A percentile compares a stretch with the other conserved stretches of the same genome.
Evolutionary conservation across 208 protist species (phyloP).

Genomic region (Phytomonas sp.): DNA sequence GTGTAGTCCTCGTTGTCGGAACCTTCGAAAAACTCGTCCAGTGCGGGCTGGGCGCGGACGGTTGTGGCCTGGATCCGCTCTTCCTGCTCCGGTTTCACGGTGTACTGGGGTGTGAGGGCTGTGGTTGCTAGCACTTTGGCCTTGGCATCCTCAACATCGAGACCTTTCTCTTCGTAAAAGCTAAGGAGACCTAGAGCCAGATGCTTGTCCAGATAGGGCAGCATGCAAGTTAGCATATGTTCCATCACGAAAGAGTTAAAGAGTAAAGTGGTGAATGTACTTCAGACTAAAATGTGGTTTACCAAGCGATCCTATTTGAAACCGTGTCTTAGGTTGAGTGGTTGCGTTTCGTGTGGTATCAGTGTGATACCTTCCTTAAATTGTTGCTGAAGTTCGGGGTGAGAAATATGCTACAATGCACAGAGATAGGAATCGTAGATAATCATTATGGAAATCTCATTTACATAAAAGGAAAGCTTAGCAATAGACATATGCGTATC

Average conservation of each 20-base stretch:
- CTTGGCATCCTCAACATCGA: constrained; percentile 67
- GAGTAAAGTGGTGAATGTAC: constrained; percentile 2
- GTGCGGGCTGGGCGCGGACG: constrained; percentile 42
- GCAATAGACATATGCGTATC: background rate
- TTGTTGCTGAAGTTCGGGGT: background rate
- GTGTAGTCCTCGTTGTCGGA: constrained; percentile 48
- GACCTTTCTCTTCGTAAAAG: constrained; percentile 62
- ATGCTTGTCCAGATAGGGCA: constrained; percentile 86
- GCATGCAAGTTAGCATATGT: constrained; percentile 60
- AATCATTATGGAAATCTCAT: background rate
- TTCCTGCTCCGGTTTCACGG: constrained; percentile 68
- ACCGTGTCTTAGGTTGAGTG: constrained; percentile 4
- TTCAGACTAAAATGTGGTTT: background rate
- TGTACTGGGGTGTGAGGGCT: constrained; percentile 52
- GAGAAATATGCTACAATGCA: background rate
- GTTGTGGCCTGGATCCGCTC: constrained; percentile 45
- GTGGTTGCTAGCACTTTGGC: constrained; percentile 56
- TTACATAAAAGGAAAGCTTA: background rate
- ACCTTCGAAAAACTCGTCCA: constrained; percentile 72
- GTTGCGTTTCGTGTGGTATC: background rate
- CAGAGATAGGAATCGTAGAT: background rate
- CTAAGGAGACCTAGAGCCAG: constrained; percentile 67
- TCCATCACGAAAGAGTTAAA: constrained; percentile 18
- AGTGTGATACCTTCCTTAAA: background rate
- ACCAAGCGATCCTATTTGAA: constrained; percentile 3